Evolutionary conservation across 169 alveolate species (phyloP), one percentile per base, ranked within the genome.

Genomic region (Eimeria acervulina): DNA sequence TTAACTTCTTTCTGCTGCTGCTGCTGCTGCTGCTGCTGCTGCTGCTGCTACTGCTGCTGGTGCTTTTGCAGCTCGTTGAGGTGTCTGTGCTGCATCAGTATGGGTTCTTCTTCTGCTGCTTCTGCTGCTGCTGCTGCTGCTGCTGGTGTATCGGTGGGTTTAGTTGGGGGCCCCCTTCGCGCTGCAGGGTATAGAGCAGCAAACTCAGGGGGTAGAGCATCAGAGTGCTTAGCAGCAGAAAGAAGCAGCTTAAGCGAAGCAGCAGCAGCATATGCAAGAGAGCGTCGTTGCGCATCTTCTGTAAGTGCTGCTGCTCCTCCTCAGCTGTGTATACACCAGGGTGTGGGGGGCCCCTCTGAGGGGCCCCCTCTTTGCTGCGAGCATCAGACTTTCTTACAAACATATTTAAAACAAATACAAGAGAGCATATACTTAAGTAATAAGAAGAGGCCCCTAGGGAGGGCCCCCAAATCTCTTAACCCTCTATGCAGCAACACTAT

Each of bases 361-460:
- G 51, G 52, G 26, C 52, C 84, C 84, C 19, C 15, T 10, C 12
- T 23, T 31, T 6, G 15, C 15, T 23, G 84, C 47, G 84, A 44
- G 84, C 89, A 59, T 55, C 66, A 38, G 63, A 38, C 63, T 42
- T 78, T 78, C 28, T 0, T 78, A 19, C 42, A 19, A 13, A 33
- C 59, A 17, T 19, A 38, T 12, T 55, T 36, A 19, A 33, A 63
- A 40, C 38, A 78, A 31, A 59, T 38, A 33, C 63, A 78, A 42
- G 89, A 78, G 23, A 19, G 23, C 13, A 33, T 78, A 19, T 78
- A 78, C 63, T 38, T 33, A 21, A 78, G 89, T 33, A 78, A 31
- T 23, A 78, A 78, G 40, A 10, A 23, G 19, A 78, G 38, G 89
- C 89, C 89, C 44, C 61, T 78, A 19, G 89, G 89, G 28, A 78